Base-by-base conservation (phyloP, 2,329 filamentous ascomycete genomes). In the Leptographium radiaticola region DNA sequence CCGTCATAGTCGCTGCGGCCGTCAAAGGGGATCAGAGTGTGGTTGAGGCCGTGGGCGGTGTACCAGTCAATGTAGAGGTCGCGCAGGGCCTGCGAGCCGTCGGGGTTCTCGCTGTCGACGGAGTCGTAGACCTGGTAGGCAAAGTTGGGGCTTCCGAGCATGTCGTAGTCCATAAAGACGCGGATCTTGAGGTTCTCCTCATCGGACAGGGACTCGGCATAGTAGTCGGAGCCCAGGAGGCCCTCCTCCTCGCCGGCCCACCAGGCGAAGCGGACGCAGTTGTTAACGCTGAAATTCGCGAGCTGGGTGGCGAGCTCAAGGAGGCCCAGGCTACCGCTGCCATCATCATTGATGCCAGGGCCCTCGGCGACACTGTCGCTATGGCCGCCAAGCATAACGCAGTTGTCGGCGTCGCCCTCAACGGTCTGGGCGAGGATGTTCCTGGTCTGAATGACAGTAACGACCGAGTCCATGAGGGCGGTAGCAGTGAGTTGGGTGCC, bases 1-100 rank as follows among this genome's bases (percentile, higher is more conserved):
- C 80, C 83, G 51, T 83, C 84, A 61, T 91, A 91, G 67, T 93
- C 87, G 58, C 83, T 87, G 55, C 87, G 81, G 7, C 87, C 87
- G 61, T 89, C 84, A 60, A 91, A 91, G 2, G 80, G 77, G 33
- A 86, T 86, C 55, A 85, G 79, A 0, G 80, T 85, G 64, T 82
- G 83, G 66, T 82, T 81, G 54, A 82, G 72, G 1, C 75, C 81
- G 30, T 82, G 73, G 2, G 71, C 67, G 57, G 73, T 67, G 69
- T 84, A 89, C 75, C 79, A 89, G 49, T 81, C 71, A 20, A 82
- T 71, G 64, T 87, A 89, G 39, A 88, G 70, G 56, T 83, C 70
- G 55, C 83, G 77, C 53, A 88, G 73, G 64, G 88, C 75, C 57
- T 83, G 78, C 0, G 84, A 89, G 1, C 87, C 87, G 16, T 68